Evolutionary conservation across 257 asterid species (phyloP).

Genomic region (Solanum verrucosum): DNA sequence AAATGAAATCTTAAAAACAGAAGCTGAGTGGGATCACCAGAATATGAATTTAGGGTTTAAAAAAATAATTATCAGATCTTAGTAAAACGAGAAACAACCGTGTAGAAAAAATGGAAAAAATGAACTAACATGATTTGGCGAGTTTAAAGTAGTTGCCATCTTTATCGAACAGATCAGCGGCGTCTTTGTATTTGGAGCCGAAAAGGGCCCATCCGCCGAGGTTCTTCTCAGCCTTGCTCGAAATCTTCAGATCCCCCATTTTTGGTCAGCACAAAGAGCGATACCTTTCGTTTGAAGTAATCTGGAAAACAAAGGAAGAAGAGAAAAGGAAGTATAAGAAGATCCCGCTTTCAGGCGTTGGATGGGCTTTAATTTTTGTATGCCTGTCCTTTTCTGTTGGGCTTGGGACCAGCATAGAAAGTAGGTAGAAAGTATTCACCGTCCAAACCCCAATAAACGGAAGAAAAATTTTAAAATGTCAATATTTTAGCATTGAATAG

Average conservation of each 20-base stretch:
- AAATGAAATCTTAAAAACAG: neutral
- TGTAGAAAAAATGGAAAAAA: neutral
- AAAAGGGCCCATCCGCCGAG: slow-evolving; percentile 65
- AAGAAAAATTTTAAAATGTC: no score
- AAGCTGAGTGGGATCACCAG: neutral
- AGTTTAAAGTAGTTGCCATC: slow-evolving; percentile 82
- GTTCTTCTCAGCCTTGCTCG: slow-evolving; percentile 81
- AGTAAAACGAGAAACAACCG: neutral
- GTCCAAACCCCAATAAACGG: no score
- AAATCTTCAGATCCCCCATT: slow-evolving; percentile 81
- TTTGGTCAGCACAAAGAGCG: neutral
- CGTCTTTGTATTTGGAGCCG: slow-evolving; percentile 79
- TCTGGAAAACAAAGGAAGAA: neutral
- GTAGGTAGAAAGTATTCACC: no score
- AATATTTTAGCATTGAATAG: no score
- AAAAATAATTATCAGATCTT: neutral
- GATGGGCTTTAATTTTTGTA: neutral
- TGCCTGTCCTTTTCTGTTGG: neutral
- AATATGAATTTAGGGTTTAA: neutral
- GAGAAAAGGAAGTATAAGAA: neutral
- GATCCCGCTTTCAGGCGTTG: neutral
- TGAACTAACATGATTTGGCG: slow-evolving; percentile 64
- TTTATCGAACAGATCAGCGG: slow-evolving; percentile 74
- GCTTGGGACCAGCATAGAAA: neutral
- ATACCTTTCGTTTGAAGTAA: neutral